Evolutionary conservation across 208 protist species (phyloP), one percentile per base, ranked within the genome.

Genomic region (Tritrichomonas musculus): DNA sequence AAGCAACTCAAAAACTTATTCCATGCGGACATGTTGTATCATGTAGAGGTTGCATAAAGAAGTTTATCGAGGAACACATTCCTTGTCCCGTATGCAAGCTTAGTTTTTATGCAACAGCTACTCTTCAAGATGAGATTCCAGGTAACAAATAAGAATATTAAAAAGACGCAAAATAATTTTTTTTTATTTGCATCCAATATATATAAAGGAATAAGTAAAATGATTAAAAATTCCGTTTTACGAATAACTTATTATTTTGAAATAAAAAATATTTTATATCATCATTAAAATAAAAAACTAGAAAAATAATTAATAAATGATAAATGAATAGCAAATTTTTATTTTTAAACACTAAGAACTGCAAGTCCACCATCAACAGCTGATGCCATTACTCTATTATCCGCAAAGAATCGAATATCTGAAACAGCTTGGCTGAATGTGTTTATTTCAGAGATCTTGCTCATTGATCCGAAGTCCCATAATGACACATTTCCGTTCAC

Each of bases 1-100:
- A 88, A 30, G 77, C 47, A 57, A 88, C 77, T 39, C 77, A 88
- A 47, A 88, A 88, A 27, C 47, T 88, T 39, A 88, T 88, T 57
- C 77, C 77, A 57, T 88, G 77, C 17, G 47, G 39, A 11, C 77
- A 88, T 57, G 77, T 88, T 50, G 44, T 44, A 14, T 53, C 77
- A 27, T 88, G 77, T n/a, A 44, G 41, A 47, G 77, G 47, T 5
- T 88, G 77, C 47, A 88, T 88, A 17, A 88, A 88, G 30, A 44
- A 88, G 47, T 57, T 88, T 49, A 88, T 88, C 27, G 77, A 88
- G 17, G 41, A n/a, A 17, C 41, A 60, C 17, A 9, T 49, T 53
- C 77, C 77, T 39, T 88, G 77, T 17, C 77, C 77, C n/a, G 25
- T 88, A 14, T 88, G 77, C 44, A 47, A 47, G 3, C 77, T 88